These are phyloP conservation scores for Friedmanniomyces simplex DNA, from an alignment of 495 filamentous ascomycete genomes.

Conservation along the genomic window DNA sequence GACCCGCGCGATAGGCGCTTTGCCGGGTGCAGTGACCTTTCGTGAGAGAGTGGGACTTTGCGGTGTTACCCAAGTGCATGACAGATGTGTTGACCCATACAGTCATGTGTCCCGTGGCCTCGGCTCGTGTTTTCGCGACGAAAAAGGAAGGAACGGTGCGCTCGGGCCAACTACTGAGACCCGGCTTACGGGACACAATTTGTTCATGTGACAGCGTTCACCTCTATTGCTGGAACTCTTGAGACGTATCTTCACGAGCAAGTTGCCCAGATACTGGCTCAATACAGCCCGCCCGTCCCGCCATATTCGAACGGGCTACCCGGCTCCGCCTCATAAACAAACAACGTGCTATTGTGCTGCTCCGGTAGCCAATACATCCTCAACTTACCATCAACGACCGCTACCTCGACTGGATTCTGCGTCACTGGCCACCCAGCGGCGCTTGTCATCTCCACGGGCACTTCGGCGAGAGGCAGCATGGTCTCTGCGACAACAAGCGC, in stretches of 20 bases:
- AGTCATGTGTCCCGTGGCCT: too few species aligned
- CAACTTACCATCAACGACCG: constrained; percentile 1
- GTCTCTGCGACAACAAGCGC: constrained; percentile 7
- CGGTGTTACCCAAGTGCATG: too few species aligned
- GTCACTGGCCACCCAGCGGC: neutral
- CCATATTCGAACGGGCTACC: neutral
- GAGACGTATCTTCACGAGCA: neutral
- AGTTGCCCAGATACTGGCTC: too few species aligned
- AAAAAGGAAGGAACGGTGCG: neutral
- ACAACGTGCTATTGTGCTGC: neutral
- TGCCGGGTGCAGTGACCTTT: too few species aligned
- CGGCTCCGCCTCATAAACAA: constrained; percentile 4
- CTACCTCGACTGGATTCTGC: constrained; percentile 4
- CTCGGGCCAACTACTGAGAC: neutral
- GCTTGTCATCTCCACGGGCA: constrained; percentile 1
- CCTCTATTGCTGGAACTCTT: neutral
- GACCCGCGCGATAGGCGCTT: too few species aligned
- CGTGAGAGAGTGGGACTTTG: too few species aligned
- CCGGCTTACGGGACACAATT: neutral
- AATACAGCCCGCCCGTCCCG: neutral
- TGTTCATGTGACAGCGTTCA: neutral
- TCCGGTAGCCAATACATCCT: constrained; percentile 6
- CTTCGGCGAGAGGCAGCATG: neutral
- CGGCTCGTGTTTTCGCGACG: neutral
- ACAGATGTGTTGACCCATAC: too few species aligned